Evolutionary conservation across 2,329 filamentous ascomycete genomes (phyloP), one percentile per base, ranked within the genome.

Genomic region (Phialophora verrucosa): DNA sequence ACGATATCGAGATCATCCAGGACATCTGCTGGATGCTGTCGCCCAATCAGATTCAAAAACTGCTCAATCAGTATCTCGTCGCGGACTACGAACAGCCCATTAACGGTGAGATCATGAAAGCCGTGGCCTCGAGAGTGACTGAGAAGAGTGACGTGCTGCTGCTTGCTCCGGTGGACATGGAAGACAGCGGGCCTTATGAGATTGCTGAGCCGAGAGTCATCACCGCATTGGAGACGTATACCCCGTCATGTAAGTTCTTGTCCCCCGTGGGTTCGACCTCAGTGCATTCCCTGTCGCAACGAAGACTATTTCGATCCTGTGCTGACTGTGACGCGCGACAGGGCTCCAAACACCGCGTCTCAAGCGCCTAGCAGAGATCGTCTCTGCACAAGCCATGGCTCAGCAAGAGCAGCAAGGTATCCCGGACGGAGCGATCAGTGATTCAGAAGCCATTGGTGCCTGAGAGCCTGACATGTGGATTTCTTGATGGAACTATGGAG

Each of bases 31-130:
- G 82, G 65, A 95, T 91, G 91, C 87, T 99, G 61, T 97, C 94
- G 1, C 95, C 95, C 60, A 98, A 97, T 81, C 95, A 99, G 80
- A 99, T 99, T 70, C 95, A 99, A 80, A 99, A 99, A 83, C 87
- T 99, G 38, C 85, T 99, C 72, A 99, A 99, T 81, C 95, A 99
- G 80, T 99, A 99, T 77, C 87, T 99, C 57, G 94, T 99, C 64
- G 95, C 95, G 67, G 95, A 99, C 80, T 99, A 99, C 79, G 95
- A 99, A 81, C 95, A 98, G 81, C 95, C 95, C 44, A 99, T 99
- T 80, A 98, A 99, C 75, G 95, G 94, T 76, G 95, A 99, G 79
- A 99, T 99, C 77, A 99, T 99, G 95, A 99, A 99, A 83, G 95
- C 95, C 7, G 96, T 99, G 61, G 95, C 96, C 7, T 97, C 93